Base-by-base conservation (phyloP, 805 yeast species). In the Myxozyma geophila region DNA sequence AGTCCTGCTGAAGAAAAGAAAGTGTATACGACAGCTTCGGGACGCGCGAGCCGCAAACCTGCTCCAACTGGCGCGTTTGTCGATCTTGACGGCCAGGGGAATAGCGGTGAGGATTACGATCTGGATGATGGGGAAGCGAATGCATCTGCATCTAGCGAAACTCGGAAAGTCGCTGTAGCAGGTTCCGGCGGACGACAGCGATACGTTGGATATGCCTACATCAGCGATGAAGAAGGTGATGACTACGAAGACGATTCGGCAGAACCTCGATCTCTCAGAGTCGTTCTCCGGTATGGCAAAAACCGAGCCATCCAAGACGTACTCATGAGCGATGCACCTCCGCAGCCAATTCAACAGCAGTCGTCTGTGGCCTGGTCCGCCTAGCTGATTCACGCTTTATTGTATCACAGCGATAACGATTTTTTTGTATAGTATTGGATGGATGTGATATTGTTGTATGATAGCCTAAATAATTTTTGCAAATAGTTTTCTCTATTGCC, bases 1-100 rank as follows among this genome's bases (percentile, higher is more conserved):
- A 57, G 56, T 19, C 66, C 65, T 6, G 62, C 28, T 23, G 44
- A 35, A 17, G 46, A 59, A 8, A 28, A 17, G 6, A 48, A 48
- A 19, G 63, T 63, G n/a, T 64, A 61, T 23, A 64, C 65, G 7
- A 64, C 68, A 2, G 58, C 55, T 7, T 62, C 64, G 10, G 68
- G 68, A 33, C 62, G 62, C 40, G 67, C 60, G n/a, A 63, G 64
- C 44, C 54, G 64, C 19, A 52, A 53, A 35, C 70, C 68, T 15
- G 44, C 58, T 10, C 48, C 33, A 10, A 49, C 49, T 8, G 52
- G 39, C 7, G 55, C 43, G 39, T 60, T 35, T 44, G 21, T 46
- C 28, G 59, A 52, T 21, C 48, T 40, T 10, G 60, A 35, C 9
- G 62, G 40, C 7, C 54, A 51, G 12, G 35, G 39, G 17, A 51